phyloP scores from a whole-genome alignment of 202 grass and related monocot genomes.

The Schoenoplectus triqueter region DNA sequence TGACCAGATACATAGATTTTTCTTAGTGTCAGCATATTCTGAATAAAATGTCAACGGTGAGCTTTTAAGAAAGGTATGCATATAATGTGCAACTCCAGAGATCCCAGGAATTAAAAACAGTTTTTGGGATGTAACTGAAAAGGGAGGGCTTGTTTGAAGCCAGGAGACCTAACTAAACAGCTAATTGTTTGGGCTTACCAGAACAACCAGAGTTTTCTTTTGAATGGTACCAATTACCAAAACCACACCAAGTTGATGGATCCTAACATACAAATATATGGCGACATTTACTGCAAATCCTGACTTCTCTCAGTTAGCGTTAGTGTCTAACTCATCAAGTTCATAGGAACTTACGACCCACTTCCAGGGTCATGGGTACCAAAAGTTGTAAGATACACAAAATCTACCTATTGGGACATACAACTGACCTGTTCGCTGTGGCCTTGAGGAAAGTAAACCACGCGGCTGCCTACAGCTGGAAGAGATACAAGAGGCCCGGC shows the following conservation, averaged over 20 bases:
- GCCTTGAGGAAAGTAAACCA: slow-evolving; percentile 97
- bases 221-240: neutral
- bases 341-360: neutral
- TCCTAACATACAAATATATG: no score
- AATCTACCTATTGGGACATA: neutral
- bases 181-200: neutral
- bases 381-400: neutral
- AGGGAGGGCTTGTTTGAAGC: neutral
- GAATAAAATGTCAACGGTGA: neutral
- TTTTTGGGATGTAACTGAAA: neutral
- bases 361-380: neutral
- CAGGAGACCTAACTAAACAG: neutral
- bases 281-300: neutral
- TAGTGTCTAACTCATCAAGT: neutral
- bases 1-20: neutral
- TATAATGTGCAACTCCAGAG: no score
- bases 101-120: no score
- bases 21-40: neutral
- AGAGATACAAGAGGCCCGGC: slow-evolving; percentile 95
- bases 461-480: slow-evolving; percentile 77
- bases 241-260: neutral
- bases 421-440: slow-evolving; percentile 88
- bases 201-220: neutral
- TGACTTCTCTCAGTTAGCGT: neutral
- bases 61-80: neutral